Conservation (phyloP, 2,329 filamentous ascomycete species). For the Botryotinia calthae region DNA sequence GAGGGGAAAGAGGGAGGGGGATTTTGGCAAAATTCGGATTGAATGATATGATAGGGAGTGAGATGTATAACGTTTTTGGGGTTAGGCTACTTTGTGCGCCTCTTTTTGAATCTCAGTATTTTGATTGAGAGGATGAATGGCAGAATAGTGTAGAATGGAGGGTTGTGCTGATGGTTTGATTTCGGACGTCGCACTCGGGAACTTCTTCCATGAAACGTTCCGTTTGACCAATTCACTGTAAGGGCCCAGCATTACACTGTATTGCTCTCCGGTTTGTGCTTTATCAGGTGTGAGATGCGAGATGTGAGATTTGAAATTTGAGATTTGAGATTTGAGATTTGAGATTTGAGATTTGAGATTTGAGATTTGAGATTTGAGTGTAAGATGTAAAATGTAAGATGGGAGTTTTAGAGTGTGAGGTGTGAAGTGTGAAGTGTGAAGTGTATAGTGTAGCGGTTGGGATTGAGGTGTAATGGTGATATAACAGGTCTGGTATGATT, state of each 20-base stretch:
- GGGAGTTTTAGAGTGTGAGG: background rate
- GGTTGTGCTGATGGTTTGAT: constrained; percentile 7
- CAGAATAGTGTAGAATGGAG: background rate
- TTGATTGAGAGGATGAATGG: constrained; percentile 5
- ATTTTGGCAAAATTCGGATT: background rate
- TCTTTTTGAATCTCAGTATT: constrained; percentile 1
- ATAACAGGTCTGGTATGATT: background rate
- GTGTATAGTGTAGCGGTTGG: background rate
- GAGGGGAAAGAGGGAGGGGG: background rate
- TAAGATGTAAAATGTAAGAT: background rate
- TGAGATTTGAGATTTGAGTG: background rate
- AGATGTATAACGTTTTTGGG: constrained; percentile 4
- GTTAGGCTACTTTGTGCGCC: constrained; percentile 15
- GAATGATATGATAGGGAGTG: background rate
- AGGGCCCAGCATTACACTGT: constrained; percentile 20
- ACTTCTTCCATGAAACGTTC: constrained; percentile 20
- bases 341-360: background rate
- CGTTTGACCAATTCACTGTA: constrained; percentile 20
- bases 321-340: background rate
- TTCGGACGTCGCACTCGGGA: constrained; percentile 18
- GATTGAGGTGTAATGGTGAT: background rate
- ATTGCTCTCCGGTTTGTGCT: background rate
- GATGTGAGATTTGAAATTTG: background rate
- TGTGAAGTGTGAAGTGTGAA: background rate
- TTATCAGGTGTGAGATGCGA: background rate